Evolutionary conservation across 1,284 basidiomycete genomes (phyloP).

Genomic region (Ustilago shanxiensis): DNA sequence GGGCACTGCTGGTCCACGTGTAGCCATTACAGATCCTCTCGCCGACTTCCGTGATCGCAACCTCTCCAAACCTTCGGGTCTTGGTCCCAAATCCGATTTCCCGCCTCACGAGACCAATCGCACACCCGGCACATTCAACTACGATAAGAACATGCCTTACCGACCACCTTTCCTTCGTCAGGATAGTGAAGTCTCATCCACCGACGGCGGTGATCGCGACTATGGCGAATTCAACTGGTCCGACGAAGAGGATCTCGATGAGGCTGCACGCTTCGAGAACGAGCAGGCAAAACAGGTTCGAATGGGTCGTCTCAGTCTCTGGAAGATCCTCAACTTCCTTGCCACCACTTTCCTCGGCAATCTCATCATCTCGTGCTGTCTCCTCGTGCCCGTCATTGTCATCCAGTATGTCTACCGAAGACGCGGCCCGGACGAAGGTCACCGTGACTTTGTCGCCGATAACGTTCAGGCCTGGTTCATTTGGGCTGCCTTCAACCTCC

Average conservation of each 20-base stretch:
- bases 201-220: constrained; percentile 49
- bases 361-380: constrained; percentile 54
- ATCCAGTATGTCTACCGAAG: constrained; percentile 62
- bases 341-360: constrained; percentile 65
- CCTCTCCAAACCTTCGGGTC: constrained; percentile 52
- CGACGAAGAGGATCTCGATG: constrained; percentile 63
- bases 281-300: constrained; percentile 55
- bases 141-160: constrained; percentile 25
- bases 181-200: constrained; percentile 58
- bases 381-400: constrained; percentile 62
- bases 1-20: constrained; percentile 46
- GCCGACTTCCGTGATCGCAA: constrained; percentile 59
- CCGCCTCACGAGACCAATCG: constrained; percentile 51
- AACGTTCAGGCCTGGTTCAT: constrained; percentile 67
- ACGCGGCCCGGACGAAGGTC: constrained; percentile 32
- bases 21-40: constrained; percentile 62
- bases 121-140: constrained; percentile 40
- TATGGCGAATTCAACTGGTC: constrained; percentile 67
- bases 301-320: constrained; percentile 53
- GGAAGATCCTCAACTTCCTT: constrained; percentile 60
- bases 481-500: constrained; percentile 68
- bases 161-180: constrained; percentile 44
- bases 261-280: constrained; percentile 50
- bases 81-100: constrained; percentile 58
- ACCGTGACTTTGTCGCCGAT: constrained; percentile 59